phyloP scores from a whole-genome alignment of 805 yeast genomes.

The Candida ipomoeae region DNA sequence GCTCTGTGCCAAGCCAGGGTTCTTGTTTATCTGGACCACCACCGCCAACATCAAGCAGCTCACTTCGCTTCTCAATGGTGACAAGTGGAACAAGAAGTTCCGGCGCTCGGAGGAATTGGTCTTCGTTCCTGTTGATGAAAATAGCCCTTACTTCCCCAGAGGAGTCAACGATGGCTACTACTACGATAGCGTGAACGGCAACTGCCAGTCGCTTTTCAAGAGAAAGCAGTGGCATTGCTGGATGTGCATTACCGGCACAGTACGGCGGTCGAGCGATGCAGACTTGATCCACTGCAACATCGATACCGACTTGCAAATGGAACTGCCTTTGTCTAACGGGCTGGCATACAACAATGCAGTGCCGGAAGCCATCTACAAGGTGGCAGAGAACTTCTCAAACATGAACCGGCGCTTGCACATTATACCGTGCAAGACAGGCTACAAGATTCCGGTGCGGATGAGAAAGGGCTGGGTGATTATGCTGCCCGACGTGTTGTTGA shows the following conservation, averaged over 20 bases:
- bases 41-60: slow-evolving; percentile 65
- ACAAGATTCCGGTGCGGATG: slow-evolving; percentile 55
- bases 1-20: slow-evolving; percentile 80
- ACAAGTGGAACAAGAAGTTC: slow-evolving; percentile 55
- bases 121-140: slow-evolving; percentile 65
- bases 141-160: slow-evolving; percentile 61
- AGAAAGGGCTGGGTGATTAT: slow-evolving; percentile 90
- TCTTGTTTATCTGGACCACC: slow-evolving; percentile 84
- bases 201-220: slow-evolving; percentile 42
- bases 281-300: slow-evolving; percentile 88
- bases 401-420: slow-evolving; percentile 82
- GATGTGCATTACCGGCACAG: slow-evolving; percentile 96
- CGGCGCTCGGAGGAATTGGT: slow-evolving; percentile 88
- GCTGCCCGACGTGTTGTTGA: slow-evolving; percentile 75
- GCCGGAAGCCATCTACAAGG: slow-evolving; percentile 72
- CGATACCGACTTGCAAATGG: slow-evolving; percentile 83
- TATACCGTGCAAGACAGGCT: slow-evolving; percentile 68
- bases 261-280: slow-evolving; percentile 76
- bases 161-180: slow-evolving; percentile 35
- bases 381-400: slow-evolving; percentile 85
- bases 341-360: slow-evolving; percentile 23
- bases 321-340: slow-evolving; percentile 23
- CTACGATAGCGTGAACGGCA: slow-evolving; percentile 12
- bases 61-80: slow-evolving; percentile 49
- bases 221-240: slow-evolving; percentile 94